These are phyloP conservation scores for Eimeria nieschulzi DNA, from an alignment of 169 alveolate genomes.

Conservation along the genomic window DNA sequence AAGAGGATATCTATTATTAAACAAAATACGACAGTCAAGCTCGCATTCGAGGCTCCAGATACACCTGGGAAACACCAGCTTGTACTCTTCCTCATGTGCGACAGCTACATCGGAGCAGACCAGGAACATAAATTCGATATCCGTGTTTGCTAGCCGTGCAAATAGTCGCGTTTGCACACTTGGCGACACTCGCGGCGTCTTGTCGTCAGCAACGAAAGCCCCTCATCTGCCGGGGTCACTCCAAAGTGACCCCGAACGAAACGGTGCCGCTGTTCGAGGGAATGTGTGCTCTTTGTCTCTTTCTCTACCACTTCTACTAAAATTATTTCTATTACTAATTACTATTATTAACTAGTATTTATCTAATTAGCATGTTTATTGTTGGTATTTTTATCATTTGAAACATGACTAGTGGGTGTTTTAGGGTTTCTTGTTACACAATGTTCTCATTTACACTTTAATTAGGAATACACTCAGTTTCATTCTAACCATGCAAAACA, in stretches of 20 bases:
- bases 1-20: slow-evolving; percentile 87
- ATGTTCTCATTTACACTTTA: too few species aligned
- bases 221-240: background rate
- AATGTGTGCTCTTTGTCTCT: background rate
- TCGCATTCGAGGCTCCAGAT: slow-evolving; percentile 88
- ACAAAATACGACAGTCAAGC: slow-evolving; percentile 82
- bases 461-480: too few species aligned
- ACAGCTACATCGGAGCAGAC: slow-evolving; percentile 80
- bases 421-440: too few species aligned
- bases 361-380: too few species aligned
- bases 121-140: slow-evolving; percentile 76
- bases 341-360: too few species aligned
- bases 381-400: too few species aligned
- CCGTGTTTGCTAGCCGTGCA: slow-evolving; percentile 52
- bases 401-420: too few species aligned
- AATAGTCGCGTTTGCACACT: background rate
- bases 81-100: slow-evolving; percentile 84
- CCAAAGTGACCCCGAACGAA: background rate
- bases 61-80: slow-evolving; percentile 84
- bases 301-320: too few species aligned
- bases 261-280: slow-evolving; percentile 18
- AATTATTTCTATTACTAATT: too few species aligned
- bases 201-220: background rate
- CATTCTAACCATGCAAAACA: too few species aligned
- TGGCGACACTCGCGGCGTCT: too few species aligned